phyloP scores from a whole-genome alignment of 2,329 filamentous ascomycete species.

The Spiromastix sp. region DNA sequence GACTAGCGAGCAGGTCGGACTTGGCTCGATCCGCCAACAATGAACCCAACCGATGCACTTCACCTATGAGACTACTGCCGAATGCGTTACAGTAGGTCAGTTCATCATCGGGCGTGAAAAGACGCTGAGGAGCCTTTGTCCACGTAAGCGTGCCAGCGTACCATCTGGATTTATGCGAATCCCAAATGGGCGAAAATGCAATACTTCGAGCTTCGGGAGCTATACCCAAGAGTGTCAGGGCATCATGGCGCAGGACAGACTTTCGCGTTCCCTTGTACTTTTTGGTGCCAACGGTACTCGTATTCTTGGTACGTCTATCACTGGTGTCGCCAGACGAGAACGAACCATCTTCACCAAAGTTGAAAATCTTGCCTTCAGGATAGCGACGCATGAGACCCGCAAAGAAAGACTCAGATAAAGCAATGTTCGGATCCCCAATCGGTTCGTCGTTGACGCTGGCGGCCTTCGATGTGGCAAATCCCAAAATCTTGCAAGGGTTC shows the following conservation, averaged over 20 bases:
- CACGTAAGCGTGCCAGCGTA: conserved; percentile 21
- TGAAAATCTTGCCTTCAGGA: conserved; percentile 38
- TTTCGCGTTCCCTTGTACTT: conserved; percentile 11
- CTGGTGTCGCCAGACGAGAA: conserved; percentile 5
- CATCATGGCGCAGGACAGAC: conserved; percentile 11
- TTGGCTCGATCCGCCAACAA: conserved; percentile 23
- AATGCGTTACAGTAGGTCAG: conserved; percentile 21
- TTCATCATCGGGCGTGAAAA: conserved; percentile 19
- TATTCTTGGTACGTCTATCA: conserved; percentile 14
- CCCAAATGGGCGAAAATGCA: conserved; percentile 23
- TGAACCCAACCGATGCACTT: conserved; percentile 21
- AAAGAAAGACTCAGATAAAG: conserved; percentile 32
- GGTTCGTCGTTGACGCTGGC: not conserved
- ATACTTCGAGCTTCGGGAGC: conserved; percentile 19
- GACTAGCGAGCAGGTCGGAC: conserved; percentile 22
- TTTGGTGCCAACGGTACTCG: conserved; percentile 4
- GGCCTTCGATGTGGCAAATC: not conserved
- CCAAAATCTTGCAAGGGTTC: not conserved
- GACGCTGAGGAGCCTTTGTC: conserved; percentile 18
- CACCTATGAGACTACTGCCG: conserved; percentile 25
- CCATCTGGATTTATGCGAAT: conserved; percentile 20
- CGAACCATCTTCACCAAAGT: conserved; percentile 31
- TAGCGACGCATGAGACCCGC: conserved; percentile 34
- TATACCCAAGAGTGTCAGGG: conserved; percentile 14
- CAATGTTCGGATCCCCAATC: conserved; percentile 7